Evolutionary conservation across 768 basidiomycete genomes (phyloP).

Genomic region (Boletus coccyginus): DNA sequence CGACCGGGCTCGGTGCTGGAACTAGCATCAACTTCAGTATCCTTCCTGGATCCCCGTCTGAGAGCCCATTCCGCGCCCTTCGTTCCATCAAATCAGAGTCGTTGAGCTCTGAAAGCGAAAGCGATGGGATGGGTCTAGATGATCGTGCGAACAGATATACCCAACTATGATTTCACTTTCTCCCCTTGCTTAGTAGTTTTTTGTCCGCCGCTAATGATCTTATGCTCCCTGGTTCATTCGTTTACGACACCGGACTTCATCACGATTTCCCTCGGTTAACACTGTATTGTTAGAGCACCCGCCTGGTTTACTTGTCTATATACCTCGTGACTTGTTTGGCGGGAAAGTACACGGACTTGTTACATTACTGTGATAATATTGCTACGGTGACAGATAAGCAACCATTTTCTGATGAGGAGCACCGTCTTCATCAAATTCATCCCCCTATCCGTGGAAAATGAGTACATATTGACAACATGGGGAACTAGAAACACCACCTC

Average conservation of each 20-base stretch:
- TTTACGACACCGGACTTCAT: constrained; percentile 32
- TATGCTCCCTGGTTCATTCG: constrained; percentile 16
- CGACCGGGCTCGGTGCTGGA: constrained; percentile 58
- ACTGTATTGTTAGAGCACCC: constrained; percentile 41
- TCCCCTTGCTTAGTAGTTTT: constrained; percentile 17
- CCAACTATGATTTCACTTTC: constrained; percentile 30
- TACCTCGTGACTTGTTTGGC: constrained; percentile 21
- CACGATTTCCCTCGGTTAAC: constrained; percentile 34
- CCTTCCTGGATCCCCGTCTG: constrained; percentile 62
- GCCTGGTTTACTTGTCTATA: constrained; percentile 34
- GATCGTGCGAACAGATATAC: constrained; percentile 41
- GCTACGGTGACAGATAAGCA: constrained; percentile 45
- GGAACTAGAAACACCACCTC: constrained; percentile 46
- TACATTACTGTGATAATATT: constrained; percentile 26
- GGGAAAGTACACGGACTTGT: constrained; percentile 21
- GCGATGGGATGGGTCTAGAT: constrained; percentile 58
- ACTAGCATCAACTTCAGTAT: constrained; percentile 84
- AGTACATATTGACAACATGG: constrained; percentile 22
- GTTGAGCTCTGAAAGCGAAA: constrained; percentile 67
- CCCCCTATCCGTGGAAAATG: constrained; percentile 46
- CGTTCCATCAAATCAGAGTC: constrained; percentile 55
- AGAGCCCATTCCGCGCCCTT: constrained; percentile 40
- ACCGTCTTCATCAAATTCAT: constrained; percentile 78
- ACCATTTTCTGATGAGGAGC: constrained; percentile 87
- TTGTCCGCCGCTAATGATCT: constrained; percentile 33